Base-by-base conservation (phyloP, 345 rosid species). In the Camelina neglecta region DNA sequence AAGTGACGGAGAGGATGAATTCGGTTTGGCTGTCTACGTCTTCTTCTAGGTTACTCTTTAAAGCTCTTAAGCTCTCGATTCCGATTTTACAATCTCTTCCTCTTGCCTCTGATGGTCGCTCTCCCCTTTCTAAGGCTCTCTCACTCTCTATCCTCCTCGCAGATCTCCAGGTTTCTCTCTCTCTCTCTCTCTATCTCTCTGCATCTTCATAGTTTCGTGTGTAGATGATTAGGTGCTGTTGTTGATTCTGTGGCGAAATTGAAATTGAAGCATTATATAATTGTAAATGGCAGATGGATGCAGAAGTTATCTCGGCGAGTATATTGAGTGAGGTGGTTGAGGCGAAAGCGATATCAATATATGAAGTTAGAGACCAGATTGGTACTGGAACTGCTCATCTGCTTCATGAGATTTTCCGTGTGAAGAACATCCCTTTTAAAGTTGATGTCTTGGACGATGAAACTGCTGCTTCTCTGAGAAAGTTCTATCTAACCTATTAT, bases 241-340 rank as follows among this genome's bases (percentile, higher is more conserved):
- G n/a, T 55, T 63, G 45, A 44, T 38, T 44, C 20, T 64, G 42
- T 42, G 35, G 31, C 31, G 47, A 70, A 72, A 71, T 9, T 47
- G n/a, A 21, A 21, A 21, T 21, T 44, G 49, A 38, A 21, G 7
- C 45, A 31, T 67, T 16, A 16, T 48, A 53, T 71, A 21, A 36
- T 21, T 45, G 57, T 76, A 58, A 61, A 61, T 54, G 73, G 73
- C 81, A 94, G 96, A 92, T 94, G 98, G 97, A 92, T 78, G 96
- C 93, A 10, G 97, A 94, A 83, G 97, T 92, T n/a, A 90, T 94
- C 67, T 94, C 98, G 10, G 96, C 97, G 35, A 88, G 96, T 41
- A 74, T 94, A 63, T 60, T 94, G 79, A 81, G 85, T 42, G 93
- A 89, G 53, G 86, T 81, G 18, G 75, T 94, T 7, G 93, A 89